These are phyloP conservation scores for Xerocomus brunneocitrinus DNA, from an alignment of 768 basidiomycete species.

Conservation along the genomic window DNA sequence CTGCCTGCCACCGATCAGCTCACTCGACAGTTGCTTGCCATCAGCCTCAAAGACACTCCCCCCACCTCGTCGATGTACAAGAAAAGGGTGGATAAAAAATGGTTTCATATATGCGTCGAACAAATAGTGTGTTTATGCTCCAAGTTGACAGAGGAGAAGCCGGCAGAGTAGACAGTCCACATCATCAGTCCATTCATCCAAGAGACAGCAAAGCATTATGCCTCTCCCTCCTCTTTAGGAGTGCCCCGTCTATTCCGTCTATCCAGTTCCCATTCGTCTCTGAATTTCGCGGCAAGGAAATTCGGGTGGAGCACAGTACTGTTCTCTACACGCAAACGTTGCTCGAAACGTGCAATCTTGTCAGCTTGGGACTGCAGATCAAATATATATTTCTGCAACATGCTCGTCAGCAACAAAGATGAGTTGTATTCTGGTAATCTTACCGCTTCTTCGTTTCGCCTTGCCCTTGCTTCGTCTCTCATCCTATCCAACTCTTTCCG, in stretches of 20 bases:
- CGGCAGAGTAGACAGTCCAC: conserved; percentile 9
- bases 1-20: conserved; percentile 23
- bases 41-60: conserved; percentile 16
- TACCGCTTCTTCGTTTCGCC: conserved; percentile 53
- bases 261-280: conserved; percentile 47
- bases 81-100: conserved; percentile 42
- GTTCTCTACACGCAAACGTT: conserved; percentile 42
- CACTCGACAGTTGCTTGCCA: conserved; percentile 17
- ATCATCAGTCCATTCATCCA: conserved; percentile 14
- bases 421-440: conserved; percentile 12
- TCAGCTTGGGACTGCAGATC: conserved; percentile 57
- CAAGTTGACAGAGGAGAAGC: conserved; percentile 21
- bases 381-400: conserved; percentile 42
- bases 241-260: conserved; percentile 24
- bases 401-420: conserved; percentile 7
- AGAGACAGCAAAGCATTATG: conserved; percentile 24
- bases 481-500: conserved; percentile 62
- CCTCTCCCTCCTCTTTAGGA: conserved; percentile 30
- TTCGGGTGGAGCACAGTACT: conserved; percentile 61
- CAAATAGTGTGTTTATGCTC: conserved; percentile 49
- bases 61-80: conserved; percentile 9
- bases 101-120: conserved; percentile 63
- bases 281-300: conserved; percentile 53
- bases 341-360: conserved; percentile 61
- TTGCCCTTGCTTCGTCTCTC: conserved; percentile 64